Evolutionary conservation across 1,284 basidiomycete genomes (phyloP).

Genomic region (Pyrrhoderma lamaoense): DNA sequence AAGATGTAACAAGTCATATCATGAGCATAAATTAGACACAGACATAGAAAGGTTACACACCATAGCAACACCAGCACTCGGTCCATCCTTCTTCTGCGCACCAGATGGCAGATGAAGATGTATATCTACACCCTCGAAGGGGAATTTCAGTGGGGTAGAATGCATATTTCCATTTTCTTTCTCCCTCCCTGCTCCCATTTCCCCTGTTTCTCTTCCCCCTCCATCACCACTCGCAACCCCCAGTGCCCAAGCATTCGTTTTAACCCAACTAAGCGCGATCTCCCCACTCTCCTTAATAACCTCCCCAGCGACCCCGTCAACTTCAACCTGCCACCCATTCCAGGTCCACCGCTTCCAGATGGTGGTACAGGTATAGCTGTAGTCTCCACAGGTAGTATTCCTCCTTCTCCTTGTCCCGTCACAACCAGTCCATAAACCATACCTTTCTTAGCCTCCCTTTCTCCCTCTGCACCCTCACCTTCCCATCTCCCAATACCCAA

Average conservation of each 20-base stretch:
- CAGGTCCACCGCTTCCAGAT: slow-evolving; percentile 64
- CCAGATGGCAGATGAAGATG: slow-evolving; percentile 87
- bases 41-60: slow-evolving; percentile 28
- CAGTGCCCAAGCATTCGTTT: slow-evolving; percentile 74
- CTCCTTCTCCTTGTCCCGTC: slow-evolving; percentile 82
- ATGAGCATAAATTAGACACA: neutral
- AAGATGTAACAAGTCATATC: neutral
- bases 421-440: slow-evolving; percentile 86
- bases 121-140: slow-evolving; percentile 66
- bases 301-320: slow-evolving; percentile 23
- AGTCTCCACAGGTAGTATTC: slow-evolving; percentile 78
- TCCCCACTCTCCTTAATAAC: slow-evolving; percentile 88
- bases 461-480: slow-evolving; percentile 47
- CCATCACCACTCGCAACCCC: slow-evolving; percentile 63
- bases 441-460: slow-evolving; percentile 60
- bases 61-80: slow-evolving; percentile 85
- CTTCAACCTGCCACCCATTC: slow-evolving; percentile 53
- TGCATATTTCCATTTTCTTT: slow-evolving; percentile 48
- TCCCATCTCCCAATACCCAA: slow-evolving; percentile 78
- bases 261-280: slow-evolving; percentile 82
- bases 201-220: slow-evolving; percentile 34
- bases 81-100: slow-evolving; percentile 87
- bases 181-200: slow-evolving; percentile 36
- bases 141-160: slow-evolving; percentile 68
- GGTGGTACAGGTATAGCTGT: slow-evolving; percentile 64